These are phyloP conservation scores for Psilocybe cyanescens DNA, from an alignment of 768 basidiomycete species.

Conservation along the genomic window DNA sequence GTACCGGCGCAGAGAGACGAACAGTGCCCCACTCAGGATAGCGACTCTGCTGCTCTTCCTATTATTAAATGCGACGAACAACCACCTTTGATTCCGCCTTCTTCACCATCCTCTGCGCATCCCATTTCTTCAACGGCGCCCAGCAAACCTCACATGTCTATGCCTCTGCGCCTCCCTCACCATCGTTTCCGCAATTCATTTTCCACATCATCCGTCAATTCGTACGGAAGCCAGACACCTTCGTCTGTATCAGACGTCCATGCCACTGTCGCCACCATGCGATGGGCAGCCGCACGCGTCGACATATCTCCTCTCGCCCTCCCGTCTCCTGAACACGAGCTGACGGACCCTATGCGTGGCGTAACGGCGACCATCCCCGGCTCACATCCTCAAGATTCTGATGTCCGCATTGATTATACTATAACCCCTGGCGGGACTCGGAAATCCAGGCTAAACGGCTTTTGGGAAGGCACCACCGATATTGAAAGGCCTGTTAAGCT, in stretches of 20 bases:
- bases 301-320: conserved; percentile 86
- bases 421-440: conserved; percentile 53
- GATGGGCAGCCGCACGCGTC: conserved; percentile 82
- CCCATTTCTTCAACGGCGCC: conserved; percentile 14
- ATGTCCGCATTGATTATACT: conserved; percentile 30
- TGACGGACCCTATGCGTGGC: conserved; percentile 88
- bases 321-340: conserved; percentile 90
- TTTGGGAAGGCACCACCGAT: conserved; percentile 80
- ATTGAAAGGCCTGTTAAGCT: conserved; percentile 36
- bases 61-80: conserved; percentile 1
- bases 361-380: conserved; percentile 70
- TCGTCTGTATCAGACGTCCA: conserved; percentile 48
- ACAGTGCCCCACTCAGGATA: neutral
- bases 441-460: conserved; percentile 63
- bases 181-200: conserved; percentile 41
- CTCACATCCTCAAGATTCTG: conserved; percentile 44
- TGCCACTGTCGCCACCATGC: conserved; percentile 79
- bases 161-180: conserved; percentile 26
- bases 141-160: conserved; percentile 25
- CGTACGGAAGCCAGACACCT: conserved; percentile 21
- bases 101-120: conserved; percentile 16
- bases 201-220: conserved; percentile 22
- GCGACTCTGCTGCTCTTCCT: neutral
- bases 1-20: conserved; percentile 3
- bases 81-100: conserved; percentile 10